phyloP scores from a whole-genome alignment of 192 early-diverging fungal genomes.

The Linnemannia exigua region DNA sequence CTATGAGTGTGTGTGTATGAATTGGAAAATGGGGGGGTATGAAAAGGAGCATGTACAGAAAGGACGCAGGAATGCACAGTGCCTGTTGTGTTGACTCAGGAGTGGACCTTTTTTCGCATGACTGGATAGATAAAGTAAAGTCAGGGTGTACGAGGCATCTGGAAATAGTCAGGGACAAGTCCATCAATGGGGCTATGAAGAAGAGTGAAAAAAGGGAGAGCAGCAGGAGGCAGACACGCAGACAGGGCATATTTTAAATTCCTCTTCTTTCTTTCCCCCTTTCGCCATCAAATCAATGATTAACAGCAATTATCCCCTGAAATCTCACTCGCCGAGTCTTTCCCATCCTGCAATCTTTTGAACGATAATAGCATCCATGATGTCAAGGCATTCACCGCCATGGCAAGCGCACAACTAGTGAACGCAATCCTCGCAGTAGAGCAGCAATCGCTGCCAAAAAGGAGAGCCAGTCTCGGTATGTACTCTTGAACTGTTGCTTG shows the following conservation, averaged over 20 bases:
- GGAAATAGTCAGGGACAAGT: not conserved
- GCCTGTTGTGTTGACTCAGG: not conserved
- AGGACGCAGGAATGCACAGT: not conserved
- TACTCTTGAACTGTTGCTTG: not conserved
- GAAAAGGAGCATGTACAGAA: not conserved
- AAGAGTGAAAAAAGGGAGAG: not conserved
- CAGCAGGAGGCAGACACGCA: not conserved
- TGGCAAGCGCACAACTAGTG: conserved; percentile 54
- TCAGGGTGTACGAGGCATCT: not conserved
- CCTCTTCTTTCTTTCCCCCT: not conserved
- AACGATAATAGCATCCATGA: conserved; percentile 45
- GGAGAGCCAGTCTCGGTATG: conserved; percentile 39
- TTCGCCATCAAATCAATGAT: not conserved
- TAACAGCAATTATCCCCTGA: not conserved
- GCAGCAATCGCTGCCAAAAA: conserved; percentile 17
- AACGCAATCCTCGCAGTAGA: conserved; percentile 32
- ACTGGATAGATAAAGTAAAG: not conserved
- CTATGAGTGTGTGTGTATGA: not conserved
- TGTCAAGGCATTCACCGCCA: conserved; percentile 47
- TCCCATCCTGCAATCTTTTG: no score
- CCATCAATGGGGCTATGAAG: not conserved
- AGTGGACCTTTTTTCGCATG: not conserved
- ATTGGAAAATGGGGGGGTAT: not conserved
- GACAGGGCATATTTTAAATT: no score
- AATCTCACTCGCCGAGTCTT: no score